Base-by-base conservation (phyloP, 257 asterid genomes). In the Pogostemon cablin region DNA sequence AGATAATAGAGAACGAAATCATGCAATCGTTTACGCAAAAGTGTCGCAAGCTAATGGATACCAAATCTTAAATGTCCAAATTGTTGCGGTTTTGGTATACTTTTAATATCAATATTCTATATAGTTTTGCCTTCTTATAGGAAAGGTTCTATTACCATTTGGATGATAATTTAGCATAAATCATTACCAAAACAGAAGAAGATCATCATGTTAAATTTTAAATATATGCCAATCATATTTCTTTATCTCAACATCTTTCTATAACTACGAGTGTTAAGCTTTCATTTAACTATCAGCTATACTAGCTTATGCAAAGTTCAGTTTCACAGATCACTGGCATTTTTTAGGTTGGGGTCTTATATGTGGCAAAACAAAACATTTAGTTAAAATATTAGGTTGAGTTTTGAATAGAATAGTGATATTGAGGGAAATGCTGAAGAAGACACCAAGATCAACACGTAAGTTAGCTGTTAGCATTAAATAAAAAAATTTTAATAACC, bases 81-180 rank as follows among this genome's bases (percentile, higher is more conserved):
- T 40, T 46, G 64, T 62, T 39, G 43, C 44, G 42, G 62, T 20
- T 47, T 40, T 50, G 47, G 42, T 44, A 53, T 57, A 63, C 53
- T 32, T 58, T 34, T 20, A 67, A 59, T 64, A 72, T 12, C 15
- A 5, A 38, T 72, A 20, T 60, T 55, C 54, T 55, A 56, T 69
- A 62, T 62, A 74, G 53, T 12, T 67, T 55, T 41, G 54, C 44
- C 71, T 67, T 62, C 73, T 74, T 73, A 34, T 9, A 10, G 43
- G 40, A 57, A 68, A 70, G 68, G 35, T 57, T 32, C n/a, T 47
- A 65, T 41, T 63, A 67, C 11, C 6, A 41, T 44, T 34, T 40
- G n/a, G 34, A 34, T 64, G 47, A 48, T 63, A 55, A 46, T 74
- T 39, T 57, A 41, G 3, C 3, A 58, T 35, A 44, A 54, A 62